phyloP scores from a whole-genome alignment of 495 filamentous ascomycete genomes.

The Aspergillus bridgeri region DNA sequence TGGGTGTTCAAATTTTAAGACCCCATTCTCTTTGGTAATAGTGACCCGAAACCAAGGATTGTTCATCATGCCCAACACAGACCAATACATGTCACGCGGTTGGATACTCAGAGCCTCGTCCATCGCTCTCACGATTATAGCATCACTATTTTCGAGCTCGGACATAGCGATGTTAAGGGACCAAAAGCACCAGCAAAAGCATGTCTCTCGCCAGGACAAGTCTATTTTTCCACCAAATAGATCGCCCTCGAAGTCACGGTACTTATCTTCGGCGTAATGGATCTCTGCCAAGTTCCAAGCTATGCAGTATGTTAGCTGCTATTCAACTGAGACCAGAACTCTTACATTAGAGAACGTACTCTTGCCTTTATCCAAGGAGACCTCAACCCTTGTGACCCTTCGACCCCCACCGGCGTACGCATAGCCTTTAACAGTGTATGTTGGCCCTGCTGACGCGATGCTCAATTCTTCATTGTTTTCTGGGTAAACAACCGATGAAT shows the following conservation, averaged over 20 bases:
- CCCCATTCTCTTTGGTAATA: conserved; percentile 66
- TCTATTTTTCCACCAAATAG: conserved; percentile 79
- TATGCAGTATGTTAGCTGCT: conserved; percentile 13
- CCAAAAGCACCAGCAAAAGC: conserved; percentile 97
- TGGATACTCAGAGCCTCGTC: conserved; percentile 87
- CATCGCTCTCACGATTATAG: conserved; percentile 84
- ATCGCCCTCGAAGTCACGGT: conserved; percentile 63
- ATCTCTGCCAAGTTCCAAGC: conserved; percentile 80
- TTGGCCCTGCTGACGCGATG: conserved; percentile 44
- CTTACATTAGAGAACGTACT: conserved; percentile 22
- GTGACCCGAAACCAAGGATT: conserved; percentile 90
- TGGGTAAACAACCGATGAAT: conserved; percentile 79
- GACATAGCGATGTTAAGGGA: conserved; percentile 63
- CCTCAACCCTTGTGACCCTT: conserved; percentile 76
- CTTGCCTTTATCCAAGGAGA: conserved; percentile 81
- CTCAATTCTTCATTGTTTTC: conserved; percentile 71
- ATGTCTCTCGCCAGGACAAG: conserved; percentile 75
- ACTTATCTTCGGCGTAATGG: conserved; percentile 83
- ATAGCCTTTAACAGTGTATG: conserved; percentile 73
- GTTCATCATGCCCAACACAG: conserved; percentile 97
- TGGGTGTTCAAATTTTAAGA: conserved; percentile 82
- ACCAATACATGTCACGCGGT: conserved; percentile 96
- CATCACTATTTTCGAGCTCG: conserved; percentile 60
- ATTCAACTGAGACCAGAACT: background rate
- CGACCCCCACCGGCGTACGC: conserved; percentile 90